These are phyloP conservation scores for Annulohypoxylon moriforme DNA, from an alignment of 495 filamentous ascomycete genomes.

Conservation along the genomic window DNA sequence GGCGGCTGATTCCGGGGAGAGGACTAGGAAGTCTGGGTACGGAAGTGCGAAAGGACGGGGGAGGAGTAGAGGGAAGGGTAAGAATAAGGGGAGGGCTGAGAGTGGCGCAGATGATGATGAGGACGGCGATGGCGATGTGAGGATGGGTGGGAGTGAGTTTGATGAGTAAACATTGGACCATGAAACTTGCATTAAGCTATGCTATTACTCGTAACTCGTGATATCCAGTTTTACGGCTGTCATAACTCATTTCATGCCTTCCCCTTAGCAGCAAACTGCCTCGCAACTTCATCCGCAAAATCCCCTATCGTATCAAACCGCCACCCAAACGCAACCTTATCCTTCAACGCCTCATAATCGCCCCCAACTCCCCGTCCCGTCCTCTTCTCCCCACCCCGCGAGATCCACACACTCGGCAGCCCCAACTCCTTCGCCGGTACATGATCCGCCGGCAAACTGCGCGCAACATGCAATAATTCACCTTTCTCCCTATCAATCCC, in stretches of 20 bases:
- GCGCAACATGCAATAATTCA: slow-evolving; percentile 74
- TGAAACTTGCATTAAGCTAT: not conserved
- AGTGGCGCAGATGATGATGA: slow-evolving; percentile 35
- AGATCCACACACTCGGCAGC: slow-evolving; percentile 77
- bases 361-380: slow-evolving; percentile 59
- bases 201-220: not conserved
- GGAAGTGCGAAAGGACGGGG: not conserved
- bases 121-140: slow-evolving; percentile 31
- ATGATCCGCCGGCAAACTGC: slow-evolving; percentile 79
- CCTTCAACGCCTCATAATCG: slow-evolving; percentile 51
- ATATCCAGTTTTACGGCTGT: not conserved
- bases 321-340: slow-evolving; percentile 57
- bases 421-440: slow-evolving; percentile 71
- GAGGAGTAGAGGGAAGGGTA: slow-evolving; percentile 8
- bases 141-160: slow-evolving; percentile 18
- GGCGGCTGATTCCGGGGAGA: slow-evolving; percentile 15
- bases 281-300: slow-evolving; percentile 76
- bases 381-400: slow-evolving; percentile 61
- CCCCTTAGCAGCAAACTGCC: slow-evolving; percentile 52
- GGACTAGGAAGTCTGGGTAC: slow-evolving; percentile 26
- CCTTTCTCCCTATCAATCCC: slow-evolving; percentile 61
- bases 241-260: slow-evolving; percentile 24
- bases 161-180: not conserved
- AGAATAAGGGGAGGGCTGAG: slow-evolving; percentile 28
- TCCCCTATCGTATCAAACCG: slow-evolving; percentile 73